Conservation (phyloP, 2,329 filamentous ascomycete genomes). For the Rhexocercosporidium sp. region DNA sequence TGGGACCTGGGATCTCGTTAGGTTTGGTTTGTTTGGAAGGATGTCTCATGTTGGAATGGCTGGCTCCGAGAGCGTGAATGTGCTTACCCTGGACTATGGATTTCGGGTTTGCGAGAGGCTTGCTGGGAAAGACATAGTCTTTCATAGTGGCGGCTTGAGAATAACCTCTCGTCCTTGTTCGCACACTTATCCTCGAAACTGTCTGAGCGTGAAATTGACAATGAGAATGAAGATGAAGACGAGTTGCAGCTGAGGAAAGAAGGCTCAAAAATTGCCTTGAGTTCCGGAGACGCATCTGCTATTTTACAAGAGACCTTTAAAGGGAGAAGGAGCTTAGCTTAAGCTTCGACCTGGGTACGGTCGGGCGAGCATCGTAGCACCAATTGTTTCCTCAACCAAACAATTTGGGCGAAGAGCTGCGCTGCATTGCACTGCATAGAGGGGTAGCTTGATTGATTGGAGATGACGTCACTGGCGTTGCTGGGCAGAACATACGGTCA, state of each 20-base stretch:
- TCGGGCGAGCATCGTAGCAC: neutral
- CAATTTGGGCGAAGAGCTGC: neutral
- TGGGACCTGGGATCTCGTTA: slow-evolving; percentile 45
- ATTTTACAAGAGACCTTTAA: neutral
- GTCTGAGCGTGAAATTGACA: neutral
- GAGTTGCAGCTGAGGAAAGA: neutral
- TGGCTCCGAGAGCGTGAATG: neutral
- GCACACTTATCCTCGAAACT: neutral
- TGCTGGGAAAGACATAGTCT: slow-evolving; percentile 43
- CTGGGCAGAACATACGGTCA: slow-evolving; percentile 3
- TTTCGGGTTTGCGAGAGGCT: slow-evolving; percentile 50
- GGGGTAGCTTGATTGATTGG: slow-evolving; percentile 1
- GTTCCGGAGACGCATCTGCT: neutral
- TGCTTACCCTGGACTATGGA: slow-evolving; percentile 48
- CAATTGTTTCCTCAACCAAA: neutral
- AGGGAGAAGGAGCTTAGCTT: neutral
- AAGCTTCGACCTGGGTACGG: neutral
- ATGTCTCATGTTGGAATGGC: neutral
- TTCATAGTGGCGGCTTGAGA: slow-evolving; percentile 14
- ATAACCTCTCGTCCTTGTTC: neutral
- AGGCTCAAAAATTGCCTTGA: neutral
- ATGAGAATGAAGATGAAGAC: neutral
- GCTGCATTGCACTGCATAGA: slow-evolving; percentile 7
- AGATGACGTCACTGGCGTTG: slow-evolving; percentile 8
- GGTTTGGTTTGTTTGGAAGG: neutral